Base-by-base conservation (phyloP, 2,329 filamentous ascomycete species). In the Fusarium sp. region DNA sequence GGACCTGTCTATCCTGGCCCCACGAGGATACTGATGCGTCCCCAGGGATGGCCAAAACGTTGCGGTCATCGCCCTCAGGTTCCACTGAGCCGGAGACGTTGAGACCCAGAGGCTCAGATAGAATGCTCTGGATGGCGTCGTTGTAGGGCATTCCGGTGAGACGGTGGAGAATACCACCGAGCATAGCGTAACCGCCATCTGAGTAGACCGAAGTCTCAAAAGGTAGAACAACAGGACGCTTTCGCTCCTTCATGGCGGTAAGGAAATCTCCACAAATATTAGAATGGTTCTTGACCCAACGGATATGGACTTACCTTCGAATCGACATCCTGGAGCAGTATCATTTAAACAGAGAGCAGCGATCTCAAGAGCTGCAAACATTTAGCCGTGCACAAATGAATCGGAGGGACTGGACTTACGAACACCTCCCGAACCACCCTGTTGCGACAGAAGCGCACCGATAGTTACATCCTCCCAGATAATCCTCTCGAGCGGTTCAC, bases 151-250 rank as follows among this genome's bases (percentile, higher is more conserved):
- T 34, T 3, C 65, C 58, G 1, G 71, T 53, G 0, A 75, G 55
- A 6, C 71, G 68, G 10, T 62, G 63, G 0, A 76, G 59, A 0
- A 76, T 34, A 2, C 46, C 11, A 0, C 64, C 65, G 0, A 75
- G 48, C 11, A 74, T 26, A 4, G 49, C 58, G 19, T 53, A 76
- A 0, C 71, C 74, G 5, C 42, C 70, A 26, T 74, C 73, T 0
- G 74, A 75, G n/a, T 75, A 75, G 0, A 65, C 37, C 4, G 65
- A 69, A 65, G 43, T 74, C 61, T 21, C 50, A 23, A 51, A 72
- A 1, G 71, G 53, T 2, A 56, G n/a, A 13, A 48, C 42, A 0
- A 70, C 61, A 6, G 71, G 69, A 9, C 21, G 60, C 13, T 69
- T 72, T 1, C 8, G 13, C 23, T 72, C 50, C 1, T 65, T 60